These are phyloP conservation scores for Pythium periplocum DNA, from an alignment of 352 stramenopile genomes.

Conservation along the genomic window DNA sequence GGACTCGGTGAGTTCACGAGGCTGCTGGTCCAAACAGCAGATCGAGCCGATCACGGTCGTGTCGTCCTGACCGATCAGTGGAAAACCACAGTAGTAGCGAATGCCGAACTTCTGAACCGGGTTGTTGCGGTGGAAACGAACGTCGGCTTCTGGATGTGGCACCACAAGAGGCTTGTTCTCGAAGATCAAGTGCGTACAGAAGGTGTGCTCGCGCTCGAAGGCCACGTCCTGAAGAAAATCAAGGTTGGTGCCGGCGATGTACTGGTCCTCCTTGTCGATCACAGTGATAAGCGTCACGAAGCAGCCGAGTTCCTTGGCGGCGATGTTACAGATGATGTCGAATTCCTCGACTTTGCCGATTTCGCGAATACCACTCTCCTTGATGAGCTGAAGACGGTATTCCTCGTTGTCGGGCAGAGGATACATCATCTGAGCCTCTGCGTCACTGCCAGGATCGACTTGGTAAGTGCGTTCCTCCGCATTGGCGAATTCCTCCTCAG, in stretches of 20 bases:
- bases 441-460: conserved; percentile 24
- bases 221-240: conserved; percentile 22
- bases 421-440: conserved; percentile 23
- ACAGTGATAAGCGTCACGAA: conserved; percentile 54
- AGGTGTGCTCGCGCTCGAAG: conserved; percentile 40
- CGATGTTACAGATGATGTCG: conserved; percentile 59
- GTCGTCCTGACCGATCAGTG: conserved; percentile 33
- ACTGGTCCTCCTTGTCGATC: conserved; percentile 36
- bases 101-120: conserved; percentile 19
- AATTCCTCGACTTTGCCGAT: conserved; percentile 45
- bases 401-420: conserved; percentile 31
- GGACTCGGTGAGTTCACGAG: conserved; percentile 36
- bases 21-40: conserved; percentile 47
- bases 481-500: conserved; percentile 44
- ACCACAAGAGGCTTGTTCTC: conserved; percentile 48
- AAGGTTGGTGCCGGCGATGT: conserved; percentile 41
- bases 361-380: conserved; percentile 26
- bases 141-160: conserved; percentile 50
- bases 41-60: conserved; percentile 45
- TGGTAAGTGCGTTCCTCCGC: conserved; percentile 36
- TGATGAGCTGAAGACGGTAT: conserved; percentile 39
- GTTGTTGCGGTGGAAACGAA: conserved; percentile 39
- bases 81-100: conserved; percentile 74
- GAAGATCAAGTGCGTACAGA: conserved; percentile 63
- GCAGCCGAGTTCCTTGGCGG: conserved; percentile 47